Conservation (phyloP, 148 eudicot genomes). For the Fagopyrum esculentum region DNA sequence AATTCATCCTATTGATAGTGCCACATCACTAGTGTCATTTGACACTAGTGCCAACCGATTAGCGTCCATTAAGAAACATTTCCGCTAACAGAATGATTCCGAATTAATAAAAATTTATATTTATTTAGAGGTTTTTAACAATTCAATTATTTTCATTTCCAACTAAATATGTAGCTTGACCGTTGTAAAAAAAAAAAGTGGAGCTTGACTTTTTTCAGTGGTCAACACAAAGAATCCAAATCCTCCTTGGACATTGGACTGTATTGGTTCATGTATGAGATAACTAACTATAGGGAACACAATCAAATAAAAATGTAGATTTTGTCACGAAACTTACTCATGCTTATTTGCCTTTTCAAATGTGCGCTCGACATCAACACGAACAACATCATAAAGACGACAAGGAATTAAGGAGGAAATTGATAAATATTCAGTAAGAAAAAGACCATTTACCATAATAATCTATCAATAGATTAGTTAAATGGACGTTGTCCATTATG, state of each 20-base stretch:
- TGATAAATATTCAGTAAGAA: not conserved
- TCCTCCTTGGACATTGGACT: conserved; percentile 46
- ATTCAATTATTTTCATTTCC: too few relatives aligned
- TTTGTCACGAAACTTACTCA: conserved; percentile 36
- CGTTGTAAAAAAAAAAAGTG: too few relatives aligned
- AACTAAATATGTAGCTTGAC: too few relatives aligned
- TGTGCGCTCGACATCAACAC: conserved; percentile 62
- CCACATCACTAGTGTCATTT: too few relatives aligned
- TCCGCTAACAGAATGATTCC: too few relatives aligned
- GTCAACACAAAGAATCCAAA: conserved; percentile 38
- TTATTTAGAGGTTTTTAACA: too few relatives aligned
- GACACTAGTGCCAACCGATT: too few relatives aligned
- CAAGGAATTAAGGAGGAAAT: conserved; percentile 18
- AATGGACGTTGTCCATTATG: not conserved
- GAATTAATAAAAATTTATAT: too few relatives aligned
- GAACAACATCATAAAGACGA: conserved; percentile 72
- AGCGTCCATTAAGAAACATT: too few relatives aligned
- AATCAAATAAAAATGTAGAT: not conserved
- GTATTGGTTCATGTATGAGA: not conserved
- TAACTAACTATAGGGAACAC: not conserved
- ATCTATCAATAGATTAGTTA: not conserved
- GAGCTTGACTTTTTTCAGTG: too few relatives aligned
- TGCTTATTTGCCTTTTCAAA: conserved; percentile 25
- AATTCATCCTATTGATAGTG: too few relatives aligned
- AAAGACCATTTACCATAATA: not conserved